Conservation (phyloP, 1,139 yeast genomes). For the Diutina siamensis region DNA sequence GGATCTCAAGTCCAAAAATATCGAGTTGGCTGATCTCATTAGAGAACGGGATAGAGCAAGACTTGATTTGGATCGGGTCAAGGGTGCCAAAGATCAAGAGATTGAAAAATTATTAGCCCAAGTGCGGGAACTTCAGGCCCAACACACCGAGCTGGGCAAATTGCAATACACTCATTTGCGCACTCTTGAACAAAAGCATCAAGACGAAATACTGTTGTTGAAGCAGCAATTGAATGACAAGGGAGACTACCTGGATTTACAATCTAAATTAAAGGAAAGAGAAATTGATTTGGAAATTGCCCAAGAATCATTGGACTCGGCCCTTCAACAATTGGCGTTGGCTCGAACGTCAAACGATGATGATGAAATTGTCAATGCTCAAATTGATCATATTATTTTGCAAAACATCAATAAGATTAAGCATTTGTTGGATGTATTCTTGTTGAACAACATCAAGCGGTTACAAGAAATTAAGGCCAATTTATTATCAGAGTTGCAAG, state of each 20-base stretch:
- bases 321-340: slow-evolving; percentile 48
- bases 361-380: slow-evolving; percentile 30
- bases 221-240: slow-evolving; percentile 24
- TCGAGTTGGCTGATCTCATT: slow-evolving; percentile 81
- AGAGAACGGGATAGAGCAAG: slow-evolving; percentile 87
- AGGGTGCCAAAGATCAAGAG: slow-evolving; percentile 56
- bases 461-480: slow-evolving; percentile 67
- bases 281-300: slow-evolving; percentile 74
- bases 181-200: slow-evolving; percentile 51
- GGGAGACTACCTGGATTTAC: slow-evolving; percentile 21
- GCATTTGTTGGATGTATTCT: slow-evolving; percentile 59
- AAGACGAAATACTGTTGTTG: slow-evolving; percentile 37
- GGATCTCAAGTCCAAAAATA: slow-evolving; percentile 74
- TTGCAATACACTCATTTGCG: slow-evolving; percentile 57
- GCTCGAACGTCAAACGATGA: slow-evolving; percentile 46
- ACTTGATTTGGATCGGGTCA: slow-evolving; percentile 64
- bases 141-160: slow-evolving; percentile 53
- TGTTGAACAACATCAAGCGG: slow-evolving; percentile 58
- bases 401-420: slow-evolving; percentile 38
- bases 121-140: slow-evolving; percentile 48
- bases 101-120: slow-evolving; percentile 59
- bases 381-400: slow-evolving; percentile 42
- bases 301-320: slow-evolving; percentile 70
- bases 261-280: slow-evolving; percentile 46
- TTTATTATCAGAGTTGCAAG: slow-evolving; percentile 69